Evolutionary conservation across 192 early-diverging fungal species (phyloP).

Genomic region (Globomyces pollinis-pini): DNA sequence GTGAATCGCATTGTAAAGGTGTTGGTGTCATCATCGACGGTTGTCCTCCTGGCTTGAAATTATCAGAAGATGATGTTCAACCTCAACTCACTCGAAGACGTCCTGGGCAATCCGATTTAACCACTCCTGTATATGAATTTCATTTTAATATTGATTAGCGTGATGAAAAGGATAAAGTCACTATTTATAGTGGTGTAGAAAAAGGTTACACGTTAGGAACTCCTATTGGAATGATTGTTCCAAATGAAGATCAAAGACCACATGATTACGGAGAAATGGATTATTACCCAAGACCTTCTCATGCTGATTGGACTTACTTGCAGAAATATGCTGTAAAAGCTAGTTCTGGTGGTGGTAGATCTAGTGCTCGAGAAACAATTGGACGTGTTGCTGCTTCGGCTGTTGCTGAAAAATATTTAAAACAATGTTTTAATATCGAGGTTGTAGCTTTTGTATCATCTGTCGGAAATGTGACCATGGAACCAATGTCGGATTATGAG

Average conservation of each 20-base stretch:
- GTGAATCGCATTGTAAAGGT: slow-evolving; percentile 97
- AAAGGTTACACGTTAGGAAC: slow-evolving; percentile 89
- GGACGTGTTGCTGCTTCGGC: slow-evolving; percentile 91
- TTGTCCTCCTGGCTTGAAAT: slow-evolving; percentile 84
- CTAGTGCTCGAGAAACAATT: slow-evolving; percentile 93
- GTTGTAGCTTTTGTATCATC: slow-evolving; percentile 91
- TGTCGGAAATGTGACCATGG: slow-evolving; percentile 75
- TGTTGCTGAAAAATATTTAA: slow-evolving; percentile 96
- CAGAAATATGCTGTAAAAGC: slow-evolving; percentile 96
- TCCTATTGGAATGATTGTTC: slow-evolving; percentile 85
- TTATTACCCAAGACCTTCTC: slow-evolving; percentile 88
- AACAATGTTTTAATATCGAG: slow-evolving; percentile 71
- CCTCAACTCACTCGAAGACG: slow-evolving; percentile 84
- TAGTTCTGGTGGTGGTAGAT: slow-evolving; percentile 85
- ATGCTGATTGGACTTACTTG: slow-evolving; percentile 97
- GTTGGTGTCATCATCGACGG: slow-evolving; percentile 97
- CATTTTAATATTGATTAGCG: slow-evolving; percentile 60
- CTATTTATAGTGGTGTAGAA: slow-evolving; percentile 90
- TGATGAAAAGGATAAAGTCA: slow-evolving; percentile 90
- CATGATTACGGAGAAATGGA: slow-evolving; percentile 95
- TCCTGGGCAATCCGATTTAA: slow-evolving; percentile 92
- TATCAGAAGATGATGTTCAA: slow-evolving; percentile 89
- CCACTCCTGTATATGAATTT: slow-evolving; percentile 69
- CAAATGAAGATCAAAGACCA: slow-evolving; percentile 93
- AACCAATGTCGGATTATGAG: slow-evolving; percentile 45